These are phyloP conservation scores for Eremothecium sinecaudum DNA, from an alignment of 1,139 yeast species.

Conservation along the genomic window DNA sequence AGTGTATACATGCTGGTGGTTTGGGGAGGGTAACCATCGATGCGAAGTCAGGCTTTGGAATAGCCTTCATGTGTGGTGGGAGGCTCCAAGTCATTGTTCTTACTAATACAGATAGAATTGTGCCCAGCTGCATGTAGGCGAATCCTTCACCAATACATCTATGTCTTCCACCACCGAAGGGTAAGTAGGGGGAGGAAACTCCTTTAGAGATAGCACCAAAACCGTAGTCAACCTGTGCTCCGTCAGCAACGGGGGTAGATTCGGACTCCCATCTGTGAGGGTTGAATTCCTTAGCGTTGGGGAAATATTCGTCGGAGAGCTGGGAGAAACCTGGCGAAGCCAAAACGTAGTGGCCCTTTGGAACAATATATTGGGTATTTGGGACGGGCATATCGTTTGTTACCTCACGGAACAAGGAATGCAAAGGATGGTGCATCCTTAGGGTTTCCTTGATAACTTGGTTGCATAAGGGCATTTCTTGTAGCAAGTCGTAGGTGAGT, in stretches of 20 bases:
- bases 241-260: slow-evolving; percentile 33
- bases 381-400: slow-evolving; percentile 72
- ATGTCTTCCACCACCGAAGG: slow-evolving; percentile 99
- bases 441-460: slow-evolving; percentile 85
- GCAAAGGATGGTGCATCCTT: slow-evolving; percentile 93
- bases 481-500: slow-evolving; percentile 72
- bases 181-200: slow-evolving; percentile 89
- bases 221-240: slow-evolving; percentile 76
- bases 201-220: slow-evolving; percentile 95
- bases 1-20: slow-evolving; percentile 66
- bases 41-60: slow-evolving; percentile 77
- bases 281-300: slow-evolving; percentile 56
- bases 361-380: slow-evolving; percentile 70
- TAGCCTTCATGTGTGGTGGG: slow-evolving; percentile 40
- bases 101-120: slow-evolving; percentile 66
- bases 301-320: slow-evolving; percentile 68
- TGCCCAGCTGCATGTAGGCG: slow-evolving; percentile 90
- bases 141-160: slow-evolving; percentile 99
- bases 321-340: slow-evolving; percentile 92
- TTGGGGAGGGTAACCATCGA: slow-evolving; percentile 91
- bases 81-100: slow-evolving; percentile 72
- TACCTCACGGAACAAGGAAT: slow-evolving; percentile 90
- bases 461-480: slow-evolving; percentile 70
- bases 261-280: slow-evolving; percentile 84
- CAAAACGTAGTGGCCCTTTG: slow-evolving; percentile 79